A percentile compares a stretch with the other conserved stretches of the same genome.
These are phyloP conservation scores for Talaromyces sp. DNA, from an alignment of 2,329 filamentous ascomycete genomes.

Conservation along the genomic window DNA sequence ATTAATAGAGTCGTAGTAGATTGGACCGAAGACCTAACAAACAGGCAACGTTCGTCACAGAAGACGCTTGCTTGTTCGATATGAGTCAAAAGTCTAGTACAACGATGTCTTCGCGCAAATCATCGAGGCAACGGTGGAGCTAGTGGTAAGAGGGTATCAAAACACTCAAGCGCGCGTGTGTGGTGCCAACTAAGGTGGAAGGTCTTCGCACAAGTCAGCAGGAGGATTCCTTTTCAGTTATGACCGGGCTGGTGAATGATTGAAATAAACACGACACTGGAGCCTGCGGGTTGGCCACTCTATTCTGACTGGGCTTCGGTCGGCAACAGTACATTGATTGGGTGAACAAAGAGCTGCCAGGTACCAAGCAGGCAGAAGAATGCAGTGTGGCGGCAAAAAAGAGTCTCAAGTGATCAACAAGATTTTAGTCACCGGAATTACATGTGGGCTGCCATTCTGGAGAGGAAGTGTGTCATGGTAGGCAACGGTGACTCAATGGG, in stretches of 20 bases:
- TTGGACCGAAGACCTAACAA: slow-evolving; percentile 32
- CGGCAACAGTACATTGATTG: neutral
- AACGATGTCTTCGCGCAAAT: neutral
- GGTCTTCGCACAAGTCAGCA: slow-evolving; percentile 7
- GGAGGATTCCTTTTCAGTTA: neutral
- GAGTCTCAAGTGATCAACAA: slow-evolving; percentile 12
- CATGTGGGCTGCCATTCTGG: neutral
- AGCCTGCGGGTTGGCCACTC: slow-evolving; percentile 11
- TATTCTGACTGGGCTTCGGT: neutral
- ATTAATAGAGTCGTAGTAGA: slow-evolving; percentile 28
- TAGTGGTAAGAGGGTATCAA: slow-evolving; percentile 1
- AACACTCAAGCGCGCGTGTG: slow-evolving; percentile 5
- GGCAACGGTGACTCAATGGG: slow-evolving; percentile 14
- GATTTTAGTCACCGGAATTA: neutral
- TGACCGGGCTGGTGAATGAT: neutral
- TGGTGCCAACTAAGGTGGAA: slow-evolving; percentile 4
- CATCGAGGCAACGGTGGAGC: slow-evolving; percentile 12
- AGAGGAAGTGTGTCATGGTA: slow-evolving; percentile 12
- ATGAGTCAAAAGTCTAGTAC: slow-evolving; percentile 19
- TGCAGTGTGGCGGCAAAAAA: slow-evolving; percentile 5
- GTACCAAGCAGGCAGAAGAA: slow-evolving; percentile 9
- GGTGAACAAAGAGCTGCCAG: slow-evolving; percentile 6
- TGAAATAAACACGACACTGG: slow-evolving; percentile 11
- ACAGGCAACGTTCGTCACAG: slow-evolving; percentile 29
- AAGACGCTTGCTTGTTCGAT: slow-evolving; percentile 18